These are phyloP conservation scores for Chaetoceros muelleri DNA, from an alignment of 108 stramenopile genomes.

Conservation along the genomic window DNA sequence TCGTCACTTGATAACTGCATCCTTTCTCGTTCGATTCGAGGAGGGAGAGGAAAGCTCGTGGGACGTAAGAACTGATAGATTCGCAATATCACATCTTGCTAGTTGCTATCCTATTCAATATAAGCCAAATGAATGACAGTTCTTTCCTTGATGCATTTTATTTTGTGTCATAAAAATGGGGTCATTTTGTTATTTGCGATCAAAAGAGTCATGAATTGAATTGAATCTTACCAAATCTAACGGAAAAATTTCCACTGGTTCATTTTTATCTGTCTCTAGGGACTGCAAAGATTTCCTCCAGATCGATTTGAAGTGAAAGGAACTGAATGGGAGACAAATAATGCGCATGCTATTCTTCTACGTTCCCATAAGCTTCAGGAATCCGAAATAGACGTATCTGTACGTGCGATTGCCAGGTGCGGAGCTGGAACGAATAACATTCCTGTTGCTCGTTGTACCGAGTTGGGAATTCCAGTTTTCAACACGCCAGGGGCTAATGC, in stretches of 20 bases:
- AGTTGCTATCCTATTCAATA: not conserved
- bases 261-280: constrained; percentile 19
- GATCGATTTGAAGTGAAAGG: constrained; percentile 11
- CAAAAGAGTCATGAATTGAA: no score
- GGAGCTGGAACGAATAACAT: constrained; percentile 95
- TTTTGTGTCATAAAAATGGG: no score
- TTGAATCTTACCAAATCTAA: not conserved
- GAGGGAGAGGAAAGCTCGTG: not conserved
- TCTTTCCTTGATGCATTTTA: not conserved
- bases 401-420: constrained; percentile 86
- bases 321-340: constrained; percentile 25
- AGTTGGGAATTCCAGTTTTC: constrained; percentile 92
- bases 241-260: not conserved
- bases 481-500: constrained; percentile 97
- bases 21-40: not conserved
- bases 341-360: constrained; percentile 80
- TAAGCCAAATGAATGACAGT: not conserved
- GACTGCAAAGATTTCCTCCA: constrained; percentile 22
- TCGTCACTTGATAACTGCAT: not conserved
- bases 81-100: not conserved
- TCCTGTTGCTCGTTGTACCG: constrained; percentile 85
- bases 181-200: no score
- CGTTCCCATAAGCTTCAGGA: constrained; percentile 85
- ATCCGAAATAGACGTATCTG: constrained; percentile 67
- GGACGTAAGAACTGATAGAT: not conserved